phyloP scores from a whole-genome alignment of 768 basidiomycete genomes.

The Pleurotus tuoliensis region DNA sequence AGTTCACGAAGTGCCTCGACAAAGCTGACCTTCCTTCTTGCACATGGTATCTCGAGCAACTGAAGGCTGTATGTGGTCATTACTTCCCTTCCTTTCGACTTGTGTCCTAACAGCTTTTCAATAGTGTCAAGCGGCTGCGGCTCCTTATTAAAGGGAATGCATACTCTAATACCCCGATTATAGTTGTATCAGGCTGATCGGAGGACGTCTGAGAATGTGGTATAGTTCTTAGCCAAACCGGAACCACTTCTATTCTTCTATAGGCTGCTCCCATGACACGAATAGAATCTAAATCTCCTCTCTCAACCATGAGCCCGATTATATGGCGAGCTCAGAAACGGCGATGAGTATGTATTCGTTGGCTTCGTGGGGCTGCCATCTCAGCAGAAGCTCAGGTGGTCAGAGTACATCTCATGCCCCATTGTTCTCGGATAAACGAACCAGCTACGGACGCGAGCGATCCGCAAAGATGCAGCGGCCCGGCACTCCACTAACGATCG shows the following conservation, averaged over 20 bases:
- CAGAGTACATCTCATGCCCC: too few species aligned
- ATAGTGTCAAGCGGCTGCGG: conserved; percentile 75
- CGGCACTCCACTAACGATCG: neutral
- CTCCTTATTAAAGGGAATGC: conserved; percentile 39
- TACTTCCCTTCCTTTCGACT: neutral
- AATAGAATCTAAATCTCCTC: too few species aligned
- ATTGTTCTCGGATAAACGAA: too few species aligned
- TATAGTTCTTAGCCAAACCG: too few species aligned
- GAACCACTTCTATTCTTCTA: too few species aligned
- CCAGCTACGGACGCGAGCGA: neutral
- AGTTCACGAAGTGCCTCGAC: conserved; percentile 84
- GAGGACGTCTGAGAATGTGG: too few species aligned
- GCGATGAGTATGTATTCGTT: too few species aligned
- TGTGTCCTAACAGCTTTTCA: conserved; percentile 10
- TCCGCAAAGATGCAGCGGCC: neutral
- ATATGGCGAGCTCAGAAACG: too few species aligned
- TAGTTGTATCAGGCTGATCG: too few species aligned
- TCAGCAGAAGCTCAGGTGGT: neutral
- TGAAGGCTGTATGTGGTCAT: conserved; percentile 68
- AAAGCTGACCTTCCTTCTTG: conserved; percentile 77
- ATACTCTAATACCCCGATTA: too few species aligned
- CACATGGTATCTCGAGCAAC: conserved; percentile 83
- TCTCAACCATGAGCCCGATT: too few species aligned
- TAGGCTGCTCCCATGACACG: too few species aligned
- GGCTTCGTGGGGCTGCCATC: neutral